Percentiles rank a stretch among this genome's conserved stretches.
phyloP scores from a whole-genome alignment of 768 basidiomycete species.

The Mycena chlorophos region DNA sequence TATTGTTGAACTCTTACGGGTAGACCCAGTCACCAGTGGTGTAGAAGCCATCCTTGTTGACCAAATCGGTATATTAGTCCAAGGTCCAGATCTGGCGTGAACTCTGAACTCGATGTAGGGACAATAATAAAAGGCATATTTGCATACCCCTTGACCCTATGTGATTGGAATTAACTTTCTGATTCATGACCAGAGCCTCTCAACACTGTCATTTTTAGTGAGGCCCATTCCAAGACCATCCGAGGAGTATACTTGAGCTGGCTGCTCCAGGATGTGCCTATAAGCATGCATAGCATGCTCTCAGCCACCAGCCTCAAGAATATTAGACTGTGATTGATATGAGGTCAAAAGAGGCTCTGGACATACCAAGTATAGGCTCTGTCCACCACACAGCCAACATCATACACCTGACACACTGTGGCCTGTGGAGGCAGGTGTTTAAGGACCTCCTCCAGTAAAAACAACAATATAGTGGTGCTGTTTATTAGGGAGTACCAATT shows the following conservation, averaged over 20 bases:
- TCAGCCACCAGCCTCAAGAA: constrained; percentile 8
- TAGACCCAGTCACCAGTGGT: constrained; percentile 38
- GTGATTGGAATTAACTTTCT: constrained; percentile 20
- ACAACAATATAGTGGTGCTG: constrained; percentile 40
- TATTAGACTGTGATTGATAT: constrained; percentile 22
- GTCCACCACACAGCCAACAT: constrained; percentile 38
- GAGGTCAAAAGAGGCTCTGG: neutral
- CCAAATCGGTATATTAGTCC: constrained; percentile 31
- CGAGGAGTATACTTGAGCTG: constrained; percentile 30
- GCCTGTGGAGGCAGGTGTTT: constrained; percentile 28
- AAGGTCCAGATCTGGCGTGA: constrained; percentile 33
- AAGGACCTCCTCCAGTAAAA: constrained; percentile 32
- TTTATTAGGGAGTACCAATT: constrained; percentile 38
- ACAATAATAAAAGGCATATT: neutral
- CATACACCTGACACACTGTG: constrained; percentile 31
- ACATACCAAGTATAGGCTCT: constrained; percentile 31
- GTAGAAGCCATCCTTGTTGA: constrained; percentile 27
- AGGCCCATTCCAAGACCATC: neutral
- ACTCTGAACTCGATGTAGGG: neutral
- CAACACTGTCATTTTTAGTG: neutral
- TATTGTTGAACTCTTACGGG: constrained; percentile 16
- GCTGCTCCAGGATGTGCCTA: constrained; percentile 35
- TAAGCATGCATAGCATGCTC: constrained; percentile 23
- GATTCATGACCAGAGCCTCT: neutral
- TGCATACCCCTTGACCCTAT: constrained; percentile 3